These are phyloP conservation scores for Acanthamoeba castellanii DNA, from an alignment of 208 protist genomes.

Conservation along the genomic window DNA sequence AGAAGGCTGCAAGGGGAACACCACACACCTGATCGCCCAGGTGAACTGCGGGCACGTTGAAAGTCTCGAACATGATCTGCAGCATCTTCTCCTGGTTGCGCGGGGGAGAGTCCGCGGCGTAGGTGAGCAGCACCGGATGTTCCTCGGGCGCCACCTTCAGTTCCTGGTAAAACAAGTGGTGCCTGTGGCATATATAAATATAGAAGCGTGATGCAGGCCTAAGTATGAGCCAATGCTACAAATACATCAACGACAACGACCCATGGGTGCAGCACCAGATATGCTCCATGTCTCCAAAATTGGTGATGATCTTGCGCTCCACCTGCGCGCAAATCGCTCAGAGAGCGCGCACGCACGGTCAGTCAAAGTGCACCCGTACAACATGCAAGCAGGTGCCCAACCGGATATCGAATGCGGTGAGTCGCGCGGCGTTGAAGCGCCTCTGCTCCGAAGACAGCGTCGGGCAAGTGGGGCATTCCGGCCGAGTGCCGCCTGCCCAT, in stretches of 20 bases:
- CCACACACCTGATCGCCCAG: background rate
- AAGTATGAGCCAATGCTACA: background rate
- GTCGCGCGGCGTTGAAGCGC: background rate
- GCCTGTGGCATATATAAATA: constrained; percentile 11
- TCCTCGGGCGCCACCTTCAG: constrained; percentile 86
- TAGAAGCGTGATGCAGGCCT: background rate
- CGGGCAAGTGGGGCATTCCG: background rate
- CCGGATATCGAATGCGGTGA: no score
- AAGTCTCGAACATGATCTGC: constrained; percentile 90
- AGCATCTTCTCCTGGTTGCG: constrained; percentile 91
- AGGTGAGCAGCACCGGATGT: constrained; percentile 84
- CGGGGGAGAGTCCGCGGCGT: constrained; percentile 84
- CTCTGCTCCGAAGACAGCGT: background rate
- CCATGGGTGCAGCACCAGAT: no score
- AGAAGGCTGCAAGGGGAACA: background rate
- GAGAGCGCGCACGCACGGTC: no score
- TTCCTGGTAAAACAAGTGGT: constrained; percentile 88
- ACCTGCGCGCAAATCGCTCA: no score
- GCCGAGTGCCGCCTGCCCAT: constrained; percentile 85
- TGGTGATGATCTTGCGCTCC: no score
- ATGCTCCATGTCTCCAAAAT: no score
- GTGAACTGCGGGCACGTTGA: constrained; percentile 82
- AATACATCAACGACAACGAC: no score
- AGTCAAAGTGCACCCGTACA: no score
- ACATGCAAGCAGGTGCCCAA: no score